A percentile compares a stretch with the other conserved stretches of the same genome.
phyloP scores from a whole-genome alignment of 805 yeast species.

The Suhomyces sp. region DNA sequence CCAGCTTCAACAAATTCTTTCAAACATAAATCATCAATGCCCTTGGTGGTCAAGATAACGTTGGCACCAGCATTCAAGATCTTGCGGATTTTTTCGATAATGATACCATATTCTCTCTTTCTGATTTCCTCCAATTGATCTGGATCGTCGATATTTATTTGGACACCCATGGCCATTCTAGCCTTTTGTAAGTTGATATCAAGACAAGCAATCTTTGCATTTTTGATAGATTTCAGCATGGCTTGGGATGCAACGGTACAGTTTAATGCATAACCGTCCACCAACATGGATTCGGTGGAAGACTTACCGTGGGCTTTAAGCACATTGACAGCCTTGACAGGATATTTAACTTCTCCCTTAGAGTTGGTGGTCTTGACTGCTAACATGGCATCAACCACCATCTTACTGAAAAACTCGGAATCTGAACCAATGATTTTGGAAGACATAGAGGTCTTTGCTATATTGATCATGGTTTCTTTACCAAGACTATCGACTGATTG shows the following conservation, averaged over 20 bases:
- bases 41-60: constrained; percentile 89
- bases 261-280: constrained; percentile 93
- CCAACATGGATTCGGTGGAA: constrained; percentile 77
- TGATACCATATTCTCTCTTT: constrained; percentile 82
- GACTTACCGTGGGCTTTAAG: constrained; percentile 97
- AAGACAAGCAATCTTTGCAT: constrained; percentile 82
- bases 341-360: constrained; percentile 88
- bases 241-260: constrained; percentile 98
- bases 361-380: constrained; percentile 89
- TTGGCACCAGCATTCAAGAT: constrained; percentile 88
- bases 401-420: constrained; percentile 79
- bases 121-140: constrained; percentile 93
- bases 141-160: constrained; percentile 94
- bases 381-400: constrained; percentile 94
- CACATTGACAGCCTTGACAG: constrained; percentile 95
- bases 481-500: constrained; percentile 77
- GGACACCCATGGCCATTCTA: constrained; percentile 97
- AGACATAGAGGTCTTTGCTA: constrained; percentile 97
- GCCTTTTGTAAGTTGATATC: constrained; percentile 95
- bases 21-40: constrained; percentile 88
- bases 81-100: constrained; percentile 77
- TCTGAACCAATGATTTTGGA: constrained; percentile 95
- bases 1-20: constrained; percentile 90
- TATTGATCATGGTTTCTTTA: constrained; percentile 80
- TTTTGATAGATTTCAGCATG: constrained; percentile 70